Conservation (phyloP, 1,284 basidiomycete genomes). For the Lentinula novae-zelandiae region DNA sequence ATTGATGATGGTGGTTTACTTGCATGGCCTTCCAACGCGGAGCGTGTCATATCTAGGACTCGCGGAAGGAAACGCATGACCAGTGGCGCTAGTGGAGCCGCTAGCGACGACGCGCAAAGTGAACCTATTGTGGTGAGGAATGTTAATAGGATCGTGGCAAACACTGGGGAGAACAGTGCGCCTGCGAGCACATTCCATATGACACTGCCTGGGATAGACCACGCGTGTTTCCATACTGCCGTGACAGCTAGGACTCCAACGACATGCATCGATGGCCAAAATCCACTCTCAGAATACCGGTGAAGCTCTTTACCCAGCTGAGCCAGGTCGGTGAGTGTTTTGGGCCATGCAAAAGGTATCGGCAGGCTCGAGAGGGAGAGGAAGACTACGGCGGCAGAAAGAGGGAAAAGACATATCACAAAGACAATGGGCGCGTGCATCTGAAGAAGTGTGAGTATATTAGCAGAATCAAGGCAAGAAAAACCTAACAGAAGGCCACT, state of each 20-base stretch:
- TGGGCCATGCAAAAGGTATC: slow-evolving; percentile 72
- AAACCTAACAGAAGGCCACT: slow-evolving; percentile 49
- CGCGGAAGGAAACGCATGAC: slow-evolving; percentile 78
- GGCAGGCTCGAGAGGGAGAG: slow-evolving; percentile 56
- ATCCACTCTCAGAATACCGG: slow-evolving; percentile 69
- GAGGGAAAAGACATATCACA: slow-evolving; percentile 64
- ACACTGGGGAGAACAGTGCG: slow-evolving; percentile 75
- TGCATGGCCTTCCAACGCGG: slow-evolving; percentile 54
- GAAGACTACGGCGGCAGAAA: slow-evolving; percentile 53
- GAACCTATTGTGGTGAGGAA: slow-evolving; percentile 85
- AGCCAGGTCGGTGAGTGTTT: slow-evolving; percentile 69
- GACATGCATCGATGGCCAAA: slow-evolving; percentile 61
- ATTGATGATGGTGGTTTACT: background rate
- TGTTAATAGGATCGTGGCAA: slow-evolving; percentile 77
- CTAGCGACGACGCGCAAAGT: slow-evolving; percentile 71
- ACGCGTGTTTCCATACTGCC: slow-evolving; percentile 91
- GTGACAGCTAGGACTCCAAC: slow-evolving; percentile 81
- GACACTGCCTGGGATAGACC: slow-evolving; percentile 90
- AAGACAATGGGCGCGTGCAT: slow-evolving; percentile 60
- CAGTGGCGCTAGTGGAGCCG: slow-evolving; percentile 81
- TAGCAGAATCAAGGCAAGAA: slow-evolving; percentile 34
- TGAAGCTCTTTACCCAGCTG: slow-evolving; percentile 71
- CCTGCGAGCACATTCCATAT: slow-evolving; percentile 91
- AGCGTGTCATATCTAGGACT: slow-evolving; percentile 77
- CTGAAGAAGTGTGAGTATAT: slow-evolving; percentile 31